These are phyloP conservation scores for Liriodendron chinense DNA, from an alignment of 164 flowering plant species.

Conservation along the genomic window DNA sequence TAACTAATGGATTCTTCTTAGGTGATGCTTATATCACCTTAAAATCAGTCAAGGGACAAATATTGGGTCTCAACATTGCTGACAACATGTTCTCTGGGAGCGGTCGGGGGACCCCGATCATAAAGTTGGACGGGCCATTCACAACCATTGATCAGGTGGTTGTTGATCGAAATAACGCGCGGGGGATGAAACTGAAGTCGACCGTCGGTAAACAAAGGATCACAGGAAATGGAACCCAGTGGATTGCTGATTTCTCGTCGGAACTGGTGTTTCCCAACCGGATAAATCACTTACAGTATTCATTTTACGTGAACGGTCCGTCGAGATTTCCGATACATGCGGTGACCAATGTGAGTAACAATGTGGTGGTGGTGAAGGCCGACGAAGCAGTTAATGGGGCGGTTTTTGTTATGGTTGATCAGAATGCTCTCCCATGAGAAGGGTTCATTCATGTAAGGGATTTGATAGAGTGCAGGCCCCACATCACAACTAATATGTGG, in stretches of 20 bases:
- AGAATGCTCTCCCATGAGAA: conserved; percentile 20
- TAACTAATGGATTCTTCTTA: background rate
- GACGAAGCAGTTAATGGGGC: conserved; percentile 39
- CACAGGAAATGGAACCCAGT: conserved; percentile 34
- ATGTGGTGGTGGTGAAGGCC: conserved; percentile 57
- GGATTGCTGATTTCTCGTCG: conserved; percentile 43
- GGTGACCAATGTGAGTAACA: conserved; percentile 46
- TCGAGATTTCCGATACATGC: conserved; percentile 51
- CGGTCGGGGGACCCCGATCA: conserved; percentile 17
- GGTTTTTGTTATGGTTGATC: conserved; percentile 42
- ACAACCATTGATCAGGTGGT: conserved; percentile 19
- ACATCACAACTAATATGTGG: too few relatives aligned
- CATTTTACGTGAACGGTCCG: background rate
- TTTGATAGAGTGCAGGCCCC: too few relatives aligned
- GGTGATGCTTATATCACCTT: background rate
- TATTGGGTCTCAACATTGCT: conserved; percentile 32
- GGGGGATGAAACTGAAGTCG: conserved; percentile 41
- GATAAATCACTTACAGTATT: conserved; percentile 12
- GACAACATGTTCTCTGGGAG: conserved; percentile 19
- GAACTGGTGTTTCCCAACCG: conserved; percentile 38
- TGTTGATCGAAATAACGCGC: conserved; percentile 37
- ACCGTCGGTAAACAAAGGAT: conserved; percentile 36
- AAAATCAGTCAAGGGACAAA: conserved; percentile 33
- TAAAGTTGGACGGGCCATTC: conserved; percentile 31
- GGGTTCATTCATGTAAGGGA: too few relatives aligned